Evolutionary conservation across 768 basidiomycete species (phyloP).

Genomic region (Mrakia frigida): DNA sequence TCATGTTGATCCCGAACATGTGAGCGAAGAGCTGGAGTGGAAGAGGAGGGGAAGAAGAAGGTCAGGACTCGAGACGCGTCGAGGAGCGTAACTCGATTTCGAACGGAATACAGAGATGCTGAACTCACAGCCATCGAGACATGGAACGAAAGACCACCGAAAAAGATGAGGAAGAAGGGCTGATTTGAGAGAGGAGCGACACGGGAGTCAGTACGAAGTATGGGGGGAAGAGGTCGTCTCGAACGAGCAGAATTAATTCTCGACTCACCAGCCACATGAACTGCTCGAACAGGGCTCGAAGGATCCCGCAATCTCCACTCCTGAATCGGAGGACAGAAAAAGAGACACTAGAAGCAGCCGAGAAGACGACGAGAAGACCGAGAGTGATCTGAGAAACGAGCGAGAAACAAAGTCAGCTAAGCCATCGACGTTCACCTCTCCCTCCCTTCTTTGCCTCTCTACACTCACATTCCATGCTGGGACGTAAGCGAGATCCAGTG

Average conservation of each 20-base stretch:
- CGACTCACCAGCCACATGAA: slow-evolving; percentile 37
- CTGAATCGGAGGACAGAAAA: slow-evolving; percentile 40
- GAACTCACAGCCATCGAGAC: slow-evolving; percentile 31
- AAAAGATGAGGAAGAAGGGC: not conserved
- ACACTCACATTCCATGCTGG: not conserved
- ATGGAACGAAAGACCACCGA: slow-evolving; percentile 10
- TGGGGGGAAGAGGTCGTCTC: not conserved
- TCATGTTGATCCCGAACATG: slow-evolving; percentile 8
- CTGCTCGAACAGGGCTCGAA: slow-evolving; percentile 38
- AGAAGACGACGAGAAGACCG: slow-evolving; percentile 18
- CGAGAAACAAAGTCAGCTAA: too few species aligned
- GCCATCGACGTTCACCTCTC: too few species aligned
- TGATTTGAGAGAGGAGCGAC: not conserved
- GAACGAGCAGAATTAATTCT: not conserved
- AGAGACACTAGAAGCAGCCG: not conserved
- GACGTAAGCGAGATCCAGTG: slow-evolving; percentile 34
- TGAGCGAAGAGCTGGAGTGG: not conserved
- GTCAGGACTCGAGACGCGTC: not conserved
- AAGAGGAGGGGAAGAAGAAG: not conserved
- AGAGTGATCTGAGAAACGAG: not conserved
- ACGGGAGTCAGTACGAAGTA: not conserved
- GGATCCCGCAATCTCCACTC: slow-evolving; percentile 38
- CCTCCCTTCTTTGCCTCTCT: too few species aligned
- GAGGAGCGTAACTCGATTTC: too few species aligned
- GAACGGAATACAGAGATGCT: too few species aligned